phyloP scores from a whole-genome alignment of 768 basidiomycete genomes.

The Lentinula guzmanii region DNA sequence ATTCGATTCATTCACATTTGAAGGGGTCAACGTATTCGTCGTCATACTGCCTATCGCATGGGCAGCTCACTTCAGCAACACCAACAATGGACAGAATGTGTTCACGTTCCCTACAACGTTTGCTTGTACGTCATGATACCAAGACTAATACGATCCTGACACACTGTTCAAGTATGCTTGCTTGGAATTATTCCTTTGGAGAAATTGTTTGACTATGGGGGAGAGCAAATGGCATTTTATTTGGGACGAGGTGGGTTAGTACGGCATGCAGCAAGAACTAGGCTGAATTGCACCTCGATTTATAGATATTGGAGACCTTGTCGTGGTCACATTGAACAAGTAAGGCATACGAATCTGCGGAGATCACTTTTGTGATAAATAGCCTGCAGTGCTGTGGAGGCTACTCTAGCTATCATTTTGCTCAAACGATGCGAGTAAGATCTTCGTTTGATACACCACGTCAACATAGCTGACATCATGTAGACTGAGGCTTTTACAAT shows the following conservation, averaged over 20 bases:
- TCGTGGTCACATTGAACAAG: conserved; percentile 64
- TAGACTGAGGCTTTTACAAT: conserved; percentile 60
- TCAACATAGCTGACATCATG: neutral
- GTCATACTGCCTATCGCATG: conserved; percentile 57
- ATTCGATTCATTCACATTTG: neutral
- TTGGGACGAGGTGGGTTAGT: conserved; percentile 32
- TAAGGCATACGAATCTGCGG: conserved; percentile 19
- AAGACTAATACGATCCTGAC: neutral
- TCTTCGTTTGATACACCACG: conserved; percentile 6
- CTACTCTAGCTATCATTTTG: conserved; percentile 62
- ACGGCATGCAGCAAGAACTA: neutral
- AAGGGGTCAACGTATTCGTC: conserved; percentile 57
- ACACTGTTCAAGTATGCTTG: conserved; percentile 47
- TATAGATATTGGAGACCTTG: conserved; percentile 56
- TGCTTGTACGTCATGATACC: conserved; percentile 22
- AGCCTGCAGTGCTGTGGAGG: conserved; percentile 55
- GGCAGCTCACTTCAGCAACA: conserved; percentile 42
- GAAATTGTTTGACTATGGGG: conserved; percentile 57
- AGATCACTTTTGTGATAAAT: neutral
- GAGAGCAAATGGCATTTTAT: conserved; percentile 44
- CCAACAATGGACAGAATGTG: conserved; percentile 15
- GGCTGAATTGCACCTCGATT: conserved; percentile 21
- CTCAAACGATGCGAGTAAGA: conserved; percentile 65
- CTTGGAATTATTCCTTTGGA: conserved; percentile 63
- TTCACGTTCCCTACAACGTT: conserved; percentile 33